phyloP scores from a whole-genome alignment of 352 stramenopile genomes.

The Phytophthora pseudosyringae region DNA sequence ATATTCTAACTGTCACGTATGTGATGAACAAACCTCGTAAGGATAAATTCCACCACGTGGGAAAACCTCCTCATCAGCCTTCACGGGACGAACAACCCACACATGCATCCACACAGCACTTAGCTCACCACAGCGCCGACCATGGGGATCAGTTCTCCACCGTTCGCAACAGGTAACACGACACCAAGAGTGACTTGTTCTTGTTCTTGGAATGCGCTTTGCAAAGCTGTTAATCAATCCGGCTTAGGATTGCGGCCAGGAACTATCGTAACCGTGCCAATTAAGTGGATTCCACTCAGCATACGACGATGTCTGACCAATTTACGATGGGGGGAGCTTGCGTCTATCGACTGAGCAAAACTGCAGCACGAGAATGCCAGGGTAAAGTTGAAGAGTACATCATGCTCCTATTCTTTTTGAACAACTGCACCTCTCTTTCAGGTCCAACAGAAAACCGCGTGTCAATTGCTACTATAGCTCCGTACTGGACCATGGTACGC shows the following conservation, averaged over 20 bases:
- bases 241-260: constrained; percentile 8
- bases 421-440: constrained; percentile 12
- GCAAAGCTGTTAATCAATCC: constrained; percentile 27
- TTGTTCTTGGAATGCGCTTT: neutral
- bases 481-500: constrained; percentile 20
- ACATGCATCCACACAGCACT: too few species aligned
- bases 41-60: too few species aligned
- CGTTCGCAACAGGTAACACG: too few species aligned
- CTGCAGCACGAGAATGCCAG: neutral
- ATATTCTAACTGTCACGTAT: too few species aligned
- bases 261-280: neutral
- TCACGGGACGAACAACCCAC: too few species aligned
- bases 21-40: too few species aligned
- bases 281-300: constrained; percentile 16
- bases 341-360: constrained; percentile 2
- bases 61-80: too few species aligned
- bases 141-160: too few species aligned
- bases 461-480: constrained; percentile 11
- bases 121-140: too few species aligned
- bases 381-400: constrained; percentile 1
- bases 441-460: neutral
- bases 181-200: constrained; percentile 1
- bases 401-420: constrained; percentile 11
- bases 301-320: constrained; percentile 1
- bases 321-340: neutral